Evolutionary conservation across 202 grass and related monocot species (phyloP), one percentile per base, ranked within the genome.

Genomic region (Carex arenaria): DNA sequence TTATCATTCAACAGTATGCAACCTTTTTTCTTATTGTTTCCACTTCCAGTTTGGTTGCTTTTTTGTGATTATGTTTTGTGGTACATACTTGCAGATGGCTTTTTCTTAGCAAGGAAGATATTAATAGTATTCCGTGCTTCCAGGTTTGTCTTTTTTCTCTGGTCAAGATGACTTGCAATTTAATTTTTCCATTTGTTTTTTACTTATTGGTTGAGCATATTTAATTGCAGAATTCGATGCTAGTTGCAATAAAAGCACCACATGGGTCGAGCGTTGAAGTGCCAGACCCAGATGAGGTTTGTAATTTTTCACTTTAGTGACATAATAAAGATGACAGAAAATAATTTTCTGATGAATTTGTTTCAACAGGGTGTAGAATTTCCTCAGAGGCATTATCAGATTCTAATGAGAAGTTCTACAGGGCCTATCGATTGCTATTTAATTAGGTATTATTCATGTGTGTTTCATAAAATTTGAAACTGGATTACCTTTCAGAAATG

Each of bases 371-470:
- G 91, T 87, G 14, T 88, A 56, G 89, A 86, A 74, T 85, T 75
- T 80, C 87, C 77, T 61, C 90, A 93, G 80, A 85, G 84, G 77
- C 90, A 80, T 77, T 94, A 91, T 85, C 88, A 79, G 67, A 87
- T 98, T 80, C 40, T 93, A 56, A 78, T 98, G 86, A 94, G 95
- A 90, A 98, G 90, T 83, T 87, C 83, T 60, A 93, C 92, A 84
- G 95, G 95, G 60, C 95, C 95, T 12, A 90, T 98, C 56, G 87
- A 91, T 85, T 91, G 86, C 80, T 98, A 87, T 88, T 82, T 97
- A 77, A 73, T 97, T 80, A 97, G 90, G 94, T 85, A 55, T 52
- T 69, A 17, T 20, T 78, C n/a, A 34, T 78, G 17, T 4, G 0
- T 6, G 34, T 72, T 45, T 70, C 3, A 22, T 14, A 61, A 62